Evolutionary conservation across 352 stramenopile species (phyloP).

Genomic region (Phytopythium mirpurense): DNA sequence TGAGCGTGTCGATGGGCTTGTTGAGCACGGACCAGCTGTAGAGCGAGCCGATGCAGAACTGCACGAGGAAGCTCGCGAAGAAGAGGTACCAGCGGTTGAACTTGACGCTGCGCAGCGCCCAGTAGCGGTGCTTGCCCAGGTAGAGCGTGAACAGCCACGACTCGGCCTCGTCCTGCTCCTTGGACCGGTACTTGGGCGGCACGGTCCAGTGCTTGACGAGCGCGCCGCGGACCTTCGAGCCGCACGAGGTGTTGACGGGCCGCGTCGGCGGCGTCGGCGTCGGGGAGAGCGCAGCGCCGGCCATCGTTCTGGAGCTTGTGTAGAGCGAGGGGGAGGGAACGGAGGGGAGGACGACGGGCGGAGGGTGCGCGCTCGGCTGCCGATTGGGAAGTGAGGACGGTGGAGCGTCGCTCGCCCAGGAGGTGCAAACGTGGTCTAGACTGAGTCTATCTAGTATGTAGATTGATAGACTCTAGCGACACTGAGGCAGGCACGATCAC

Average conservation of each 20-base stretch:
- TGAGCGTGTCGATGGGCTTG: slow-evolving; percentile 46
- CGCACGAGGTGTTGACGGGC: slow-evolving; percentile 22
- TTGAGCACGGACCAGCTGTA: slow-evolving; percentile 77
- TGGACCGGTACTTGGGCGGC: slow-evolving; percentile 29
- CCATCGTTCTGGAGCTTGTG: slow-evolving; percentile 15
- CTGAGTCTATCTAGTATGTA: too few species aligned
- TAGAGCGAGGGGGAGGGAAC: not conserved
- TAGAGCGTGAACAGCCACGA: slow-evolving; percentile 56
- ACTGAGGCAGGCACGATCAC: too few species aligned
- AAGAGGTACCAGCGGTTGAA: slow-evolving; percentile 70
- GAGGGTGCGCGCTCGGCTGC: slow-evolving; percentile 13
- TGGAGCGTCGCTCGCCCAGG: too few species aligned
- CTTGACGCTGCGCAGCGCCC: slow-evolving; percentile 22
- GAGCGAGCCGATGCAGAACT: slow-evolving; percentile 67
- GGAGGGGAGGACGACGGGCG: slow-evolving; percentile 1
- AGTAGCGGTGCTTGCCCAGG: slow-evolving; percentile 50
- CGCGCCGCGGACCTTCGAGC: slow-evolving; percentile 17
- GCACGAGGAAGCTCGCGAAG: slow-evolving; percentile 52
- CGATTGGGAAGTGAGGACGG: slow-evolving; percentile 21
- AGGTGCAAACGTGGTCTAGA: too few species aligned
- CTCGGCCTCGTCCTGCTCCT: slow-evolving; percentile 58
- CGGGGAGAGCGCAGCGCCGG: slow-evolving; percentile 16
- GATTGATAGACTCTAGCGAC: too few species aligned
- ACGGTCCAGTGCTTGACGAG: slow-evolving; percentile 54
- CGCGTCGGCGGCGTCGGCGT: slow-evolving; percentile 2